phyloP scores from a whole-genome alignment of 2,329 filamentous ascomycete genomes.

The Colletotrichum lini region DNA sequence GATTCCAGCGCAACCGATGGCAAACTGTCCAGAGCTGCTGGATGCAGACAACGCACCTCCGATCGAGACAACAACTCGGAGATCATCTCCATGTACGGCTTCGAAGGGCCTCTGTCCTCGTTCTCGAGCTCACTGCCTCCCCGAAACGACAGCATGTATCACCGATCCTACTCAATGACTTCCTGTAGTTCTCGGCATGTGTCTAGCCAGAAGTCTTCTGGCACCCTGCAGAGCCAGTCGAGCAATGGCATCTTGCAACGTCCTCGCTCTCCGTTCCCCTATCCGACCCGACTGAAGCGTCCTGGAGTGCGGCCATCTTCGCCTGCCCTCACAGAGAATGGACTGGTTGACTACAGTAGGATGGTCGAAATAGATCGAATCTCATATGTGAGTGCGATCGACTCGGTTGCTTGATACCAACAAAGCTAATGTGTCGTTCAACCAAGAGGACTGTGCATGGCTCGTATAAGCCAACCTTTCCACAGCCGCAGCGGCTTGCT shows the following conservation, averaged over 20 bases:
- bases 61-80: constrained; percentile 68
- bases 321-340: constrained; percentile 64
- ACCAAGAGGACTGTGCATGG: constrained; percentile 64
- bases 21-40: constrained; percentile 57
- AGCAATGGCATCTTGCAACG: constrained; percentile 61
- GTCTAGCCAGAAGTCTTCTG: constrained; percentile 63
- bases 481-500: constrained; percentile 53
- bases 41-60: constrained; percentile 61
- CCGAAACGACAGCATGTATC: constrained; percentile 58
- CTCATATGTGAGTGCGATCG: constrained; percentile 57
- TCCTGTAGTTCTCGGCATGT: constrained; percentile 63
- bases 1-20: constrained; percentile 52
- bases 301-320: constrained; percentile 66
- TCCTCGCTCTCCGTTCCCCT: constrained; percentile 72
- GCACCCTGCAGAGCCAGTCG: constrained; percentile 63
- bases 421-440: constrained; percentile 24
- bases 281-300: constrained; percentile 70
- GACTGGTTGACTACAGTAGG: constrained; percentile 63
- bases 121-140: constrained; percentile 59
- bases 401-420: not conserved
- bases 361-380: constrained; percentile 66
- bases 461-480: constrained; percentile 56
- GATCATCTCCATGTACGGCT: constrained; percentile 69
- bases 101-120: constrained; percentile 61
- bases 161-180: constrained; percentile 69